Evolutionary conservation across 345 rosid species (phyloP), one percentile per base, ranked within the genome.

Genomic region (Alliaria petiolata): DNA sequence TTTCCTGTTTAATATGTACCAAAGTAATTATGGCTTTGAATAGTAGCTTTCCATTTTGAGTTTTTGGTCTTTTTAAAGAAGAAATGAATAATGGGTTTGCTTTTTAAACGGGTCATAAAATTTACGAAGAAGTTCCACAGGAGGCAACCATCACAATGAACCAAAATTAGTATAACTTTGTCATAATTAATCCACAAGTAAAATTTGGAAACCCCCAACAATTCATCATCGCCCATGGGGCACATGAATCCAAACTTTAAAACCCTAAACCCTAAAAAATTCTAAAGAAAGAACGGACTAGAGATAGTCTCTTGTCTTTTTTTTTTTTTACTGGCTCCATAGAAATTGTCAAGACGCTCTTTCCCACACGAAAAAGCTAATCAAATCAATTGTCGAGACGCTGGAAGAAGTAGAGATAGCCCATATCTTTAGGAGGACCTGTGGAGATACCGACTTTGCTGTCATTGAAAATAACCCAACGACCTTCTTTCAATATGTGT

Each of bases 371-470:
- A n/a, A n/a, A 25, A 50, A 16, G 39, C 38, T 22, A 8, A 30
- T 22, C 17, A n/a, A 42, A 62, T 88, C 83, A 91, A 78, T 75
- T 69, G 62, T 71, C 72, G 35, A 91, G 67, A 77, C 99, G 88
- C 85, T 90, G 91, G 56, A 95, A 92, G 85, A 95, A 92, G 83
- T 95, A 95, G 71, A 92, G 64, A 65, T 95, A 95, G 6, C 99
- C 99, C 98, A 92, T 85, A 82, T 95, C 99, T 85, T 92, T 92
- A 5, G 97, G 98, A 3, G 96, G 96, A 47, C 87, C 82, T 22
- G 85, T 79, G 22, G 98, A 92, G 68, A 84, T 85, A 4, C 92
- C 99, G 3, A 95, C 99, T 86, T 90, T 95, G 74, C 66, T 78
- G 68, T 95, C 99, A 11, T 92, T 95, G 89, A 89, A 95, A 16